Evolutionary conservation across 2,329 filamentous ascomycete species (phyloP).

Genomic region (Pseudocercospora vitis): DNA sequence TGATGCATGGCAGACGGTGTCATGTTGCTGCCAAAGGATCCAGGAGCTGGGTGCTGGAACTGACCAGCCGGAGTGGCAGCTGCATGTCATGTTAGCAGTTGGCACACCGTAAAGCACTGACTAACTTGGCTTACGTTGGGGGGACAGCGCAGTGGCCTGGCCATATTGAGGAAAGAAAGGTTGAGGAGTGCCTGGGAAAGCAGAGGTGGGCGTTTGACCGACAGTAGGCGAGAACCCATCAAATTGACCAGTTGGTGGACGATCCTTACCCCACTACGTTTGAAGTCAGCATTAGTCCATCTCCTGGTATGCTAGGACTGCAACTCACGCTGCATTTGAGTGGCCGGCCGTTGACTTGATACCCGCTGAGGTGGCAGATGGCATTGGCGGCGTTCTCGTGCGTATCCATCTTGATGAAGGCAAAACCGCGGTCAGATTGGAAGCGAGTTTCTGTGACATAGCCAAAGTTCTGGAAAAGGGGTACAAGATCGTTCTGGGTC

Average conservation of each 20-base stretch:
- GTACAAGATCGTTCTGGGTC: conserved; percentile 93
- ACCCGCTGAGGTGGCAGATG: conserved; percentile 96
- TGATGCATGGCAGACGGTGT: conserved; percentile 31
- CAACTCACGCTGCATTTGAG: conserved; percentile 98
- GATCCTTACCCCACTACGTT: conserved; percentile 94
- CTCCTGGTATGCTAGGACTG: neutral
- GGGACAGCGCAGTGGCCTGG: conserved; percentile 65
- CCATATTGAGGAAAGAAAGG: conserved; percentile 93
- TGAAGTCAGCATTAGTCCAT: conserved; percentile 31
- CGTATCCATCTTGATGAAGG: conserved; percentile 98
- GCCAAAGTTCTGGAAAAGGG: conserved; percentile 97
- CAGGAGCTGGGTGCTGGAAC: conserved; percentile 64
- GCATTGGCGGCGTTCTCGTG: conserved; percentile 98
- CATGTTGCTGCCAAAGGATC: conserved; percentile 58
- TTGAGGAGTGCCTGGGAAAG: conserved; percentile 72
- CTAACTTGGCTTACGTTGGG: conserved; percentile 36
- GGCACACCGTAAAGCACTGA: neutral
- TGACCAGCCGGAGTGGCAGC: conserved; percentile 56
- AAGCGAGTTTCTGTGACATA: conserved; percentile 97
- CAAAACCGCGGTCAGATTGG: conserved; percentile 95
- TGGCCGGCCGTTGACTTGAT: conserved; percentile 95
- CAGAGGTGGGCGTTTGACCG: conserved; percentile 63
- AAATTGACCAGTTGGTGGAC: conserved; percentile 78
- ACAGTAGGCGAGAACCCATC: conserved; percentile 79
- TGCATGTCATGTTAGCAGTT: conserved; percentile 31